Evolutionary conservation across 2,329 filamentous ascomycete genomes (phyloP), one percentile per base, ranked within the genome.

Genomic region (Exophiala oligosperma): DNA sequence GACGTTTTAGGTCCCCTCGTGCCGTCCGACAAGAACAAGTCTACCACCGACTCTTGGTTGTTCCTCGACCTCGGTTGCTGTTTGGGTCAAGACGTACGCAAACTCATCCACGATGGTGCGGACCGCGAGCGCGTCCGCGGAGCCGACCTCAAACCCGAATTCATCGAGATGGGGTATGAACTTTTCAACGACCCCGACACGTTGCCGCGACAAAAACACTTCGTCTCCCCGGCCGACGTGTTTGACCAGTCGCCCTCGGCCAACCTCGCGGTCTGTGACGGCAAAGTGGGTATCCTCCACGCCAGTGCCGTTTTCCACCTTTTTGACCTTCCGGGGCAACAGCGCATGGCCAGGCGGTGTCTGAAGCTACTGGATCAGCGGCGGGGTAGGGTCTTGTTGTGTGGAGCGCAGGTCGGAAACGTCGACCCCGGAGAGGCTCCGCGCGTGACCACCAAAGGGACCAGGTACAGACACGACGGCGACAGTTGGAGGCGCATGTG

Each of bases 401-500:
- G 68, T 11, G 69, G 69, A 4, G 49, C 47, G 2, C 69, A 70
- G 52, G 60, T 61, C 17, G 66, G 60, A 3, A 66, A 65, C 56
- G 48, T 65, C 9, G 54, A 62, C 29, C 54, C 64, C 6, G 43
- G 49, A 4, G 60, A 68, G 49, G 61, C 57, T 17, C 46, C 62
- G 12, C 49, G 63, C 41, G 49, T 53, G 29, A 51, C 57, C 17
- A 53, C 55, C 17, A 52, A 63, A 21, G 59, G 63, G 17, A 52
- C 32, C 14, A 59, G 58, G 11, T 66, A 64, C 52, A 52, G 61
- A n/a, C 65, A 67, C 65, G 75, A 81, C 60, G 72, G 75, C 35
- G 66, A 70, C 6, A 81, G 76, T 56, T 85, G 84, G 70, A 77
- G 80, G 64, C 66, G 66, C 37, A 70, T 85, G 24, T 85, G 83